These are phyloP conservation scores for Zasmidium citrigriseum DNA, from an alignment of 2,329 filamentous ascomycete genomes.

Conservation along the genomic window DNA sequence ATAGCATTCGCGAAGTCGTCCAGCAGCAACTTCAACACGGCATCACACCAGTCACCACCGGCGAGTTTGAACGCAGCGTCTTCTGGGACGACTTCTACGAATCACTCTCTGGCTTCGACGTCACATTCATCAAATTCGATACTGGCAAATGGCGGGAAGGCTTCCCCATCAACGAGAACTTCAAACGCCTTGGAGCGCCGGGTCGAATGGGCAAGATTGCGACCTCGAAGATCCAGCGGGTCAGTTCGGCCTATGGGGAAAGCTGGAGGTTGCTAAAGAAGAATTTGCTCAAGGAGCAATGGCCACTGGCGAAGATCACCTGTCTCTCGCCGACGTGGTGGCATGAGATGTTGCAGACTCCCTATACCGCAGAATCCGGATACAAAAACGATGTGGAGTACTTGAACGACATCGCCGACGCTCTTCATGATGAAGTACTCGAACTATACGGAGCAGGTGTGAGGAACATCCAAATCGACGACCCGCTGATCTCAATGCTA, in stretches of 20 bases:
- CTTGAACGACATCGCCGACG: slow-evolving; percentile 47
- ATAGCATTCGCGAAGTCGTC: slow-evolving; percentile 29
- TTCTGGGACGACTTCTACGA: slow-evolving; percentile 11
- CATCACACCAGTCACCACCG: slow-evolving; percentile 30
- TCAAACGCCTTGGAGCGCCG: not conserved
- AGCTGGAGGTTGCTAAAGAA: slow-evolving; percentile 1
- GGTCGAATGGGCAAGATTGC: slow-evolving; percentile 1
- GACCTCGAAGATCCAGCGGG: slow-evolving; percentile 1
- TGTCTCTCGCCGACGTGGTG: slow-evolving; percentile 62
- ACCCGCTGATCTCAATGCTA: slow-evolving; percentile 57
- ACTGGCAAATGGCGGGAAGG: not conserved
- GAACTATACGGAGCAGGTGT: slow-evolving; percentile 47
- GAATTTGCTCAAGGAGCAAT: slow-evolving; percentile 1
- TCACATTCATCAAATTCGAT: slow-evolving; percentile 6
- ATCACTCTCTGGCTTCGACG: slow-evolving; percentile 7
- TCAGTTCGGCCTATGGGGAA: not conserved
- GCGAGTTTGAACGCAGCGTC: slow-evolving; percentile 19
- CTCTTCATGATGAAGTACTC: slow-evolving; percentile 47
- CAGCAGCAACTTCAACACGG: slow-evolving; percentile 30
- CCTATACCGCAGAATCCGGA: slow-evolving; percentile 42
- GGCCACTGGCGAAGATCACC: slow-evolving; percentile 6
- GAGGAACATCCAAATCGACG: slow-evolving; percentile 49
- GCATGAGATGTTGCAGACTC: slow-evolving; percentile 55
- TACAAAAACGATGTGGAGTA: slow-evolving; percentile 49
- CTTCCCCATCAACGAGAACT: slow-evolving; percentile 2